A percentile compares a stretch with the other conserved stretches of the same genome.
Evolutionary conservation across 345 rosid genomes (phyloP).

Genomic region (Bruguiera gymnorhiza): DNA sequence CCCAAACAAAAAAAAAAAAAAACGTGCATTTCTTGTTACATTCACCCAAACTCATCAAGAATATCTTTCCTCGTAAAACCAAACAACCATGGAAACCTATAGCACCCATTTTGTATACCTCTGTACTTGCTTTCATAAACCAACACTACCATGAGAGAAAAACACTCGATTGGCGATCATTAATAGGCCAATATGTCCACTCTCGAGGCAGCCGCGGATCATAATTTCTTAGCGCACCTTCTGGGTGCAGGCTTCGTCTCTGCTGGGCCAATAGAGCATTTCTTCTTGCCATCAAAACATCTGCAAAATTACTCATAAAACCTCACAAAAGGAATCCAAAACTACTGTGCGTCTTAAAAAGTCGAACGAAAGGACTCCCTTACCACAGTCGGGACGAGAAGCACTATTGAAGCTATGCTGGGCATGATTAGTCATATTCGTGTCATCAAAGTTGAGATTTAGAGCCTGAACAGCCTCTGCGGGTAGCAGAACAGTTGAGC

Average conservation of each 20-base stretch:
- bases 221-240: conserved; percentile 18
- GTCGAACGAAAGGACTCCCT: not conserved
- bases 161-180: not conserved
- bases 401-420: conserved; percentile 25
- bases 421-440: not conserved
- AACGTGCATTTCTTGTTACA: not conserved
- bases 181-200: conserved; percentile 48
- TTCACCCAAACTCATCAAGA: not conserved
- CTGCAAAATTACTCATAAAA: conserved; percentile 14
- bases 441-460: conserved; percentile 14
- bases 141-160: not conserved
- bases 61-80: not conserved
- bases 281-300: conserved; percentile 38
- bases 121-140: not conserved
- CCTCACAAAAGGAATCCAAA: not conserved
- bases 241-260: conserved; percentile 23
- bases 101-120: not conserved
- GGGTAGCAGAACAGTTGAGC: conserved; percentile 14
- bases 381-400: conserved; percentile 35
- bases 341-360: too few species aligned
- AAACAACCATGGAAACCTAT: not conserved
- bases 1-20: not conserved
- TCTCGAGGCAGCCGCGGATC: conserved; percentile 57
- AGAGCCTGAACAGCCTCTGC: conserved; percentile 24
- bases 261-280: conserved; percentile 27